Evolutionary conservation across 495 filamentous ascomycete species (phyloP).

Genomic region (Trichoderma orchidacearum): DNA sequence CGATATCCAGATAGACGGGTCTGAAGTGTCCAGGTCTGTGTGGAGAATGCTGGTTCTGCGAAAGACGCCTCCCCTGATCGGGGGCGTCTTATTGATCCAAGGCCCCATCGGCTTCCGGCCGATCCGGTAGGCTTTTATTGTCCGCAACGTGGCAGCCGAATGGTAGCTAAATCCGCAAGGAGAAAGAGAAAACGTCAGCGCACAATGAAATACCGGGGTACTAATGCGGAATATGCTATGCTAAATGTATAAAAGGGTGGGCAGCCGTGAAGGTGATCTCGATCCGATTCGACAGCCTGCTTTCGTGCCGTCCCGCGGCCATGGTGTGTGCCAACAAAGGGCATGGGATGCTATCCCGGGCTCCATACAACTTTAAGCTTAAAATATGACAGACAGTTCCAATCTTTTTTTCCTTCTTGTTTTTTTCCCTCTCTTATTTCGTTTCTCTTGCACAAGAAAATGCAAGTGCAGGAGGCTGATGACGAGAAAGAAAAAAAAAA

Average conservation of each 20-base stretch:
- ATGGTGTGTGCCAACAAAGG: too few relatives aligned
- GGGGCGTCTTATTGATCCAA: conserved; percentile 70
- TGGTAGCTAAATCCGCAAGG: conserved; percentile 46
- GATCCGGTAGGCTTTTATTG: conserved; percentile 66
- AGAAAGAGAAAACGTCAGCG: conserved; percentile 8
- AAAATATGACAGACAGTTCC: background rate
- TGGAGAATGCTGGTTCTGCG: conserved; percentile 25
- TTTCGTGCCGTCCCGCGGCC: background rate
- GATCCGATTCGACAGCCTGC: background rate
- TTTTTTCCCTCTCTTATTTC: background rate
- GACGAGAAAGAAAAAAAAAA: background rate
- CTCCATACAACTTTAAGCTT: background rate
- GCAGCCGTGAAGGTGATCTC: background rate
- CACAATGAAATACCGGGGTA: too few relatives aligned
- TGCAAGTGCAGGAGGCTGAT: too few relatives aligned
- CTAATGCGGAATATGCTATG: background rate
- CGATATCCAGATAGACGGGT: background rate
- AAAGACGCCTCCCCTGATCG: conserved; percentile 72
- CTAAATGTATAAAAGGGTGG: background rate
- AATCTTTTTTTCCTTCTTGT: background rate
- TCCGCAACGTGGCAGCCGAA: conserved; percentile 47
- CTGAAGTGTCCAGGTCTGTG: conserved; percentile 2
- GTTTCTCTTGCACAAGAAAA: too few relatives aligned
- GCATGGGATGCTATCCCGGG: background rate
- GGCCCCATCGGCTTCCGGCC: conserved; percentile 51